These are phyloP conservation scores for Biscutella laevigata DNA, from an alignment of 441 rosid genomes.

Conservation along the genomic window DNA sequence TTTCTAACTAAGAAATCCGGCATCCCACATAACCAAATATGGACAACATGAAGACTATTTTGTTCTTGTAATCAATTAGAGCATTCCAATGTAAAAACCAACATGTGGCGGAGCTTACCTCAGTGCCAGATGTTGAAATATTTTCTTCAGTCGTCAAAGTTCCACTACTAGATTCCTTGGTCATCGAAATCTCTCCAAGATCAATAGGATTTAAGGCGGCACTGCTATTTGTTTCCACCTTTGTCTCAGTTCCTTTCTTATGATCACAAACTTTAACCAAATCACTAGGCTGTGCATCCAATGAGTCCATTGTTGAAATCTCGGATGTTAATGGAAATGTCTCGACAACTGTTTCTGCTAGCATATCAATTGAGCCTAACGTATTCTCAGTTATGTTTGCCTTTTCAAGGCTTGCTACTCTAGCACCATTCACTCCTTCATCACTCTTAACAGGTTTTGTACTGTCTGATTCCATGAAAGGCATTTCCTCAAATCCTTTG, in stretches of 20 bases:
- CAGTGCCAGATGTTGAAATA: conserved; percentile 19
- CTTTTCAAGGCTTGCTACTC: conserved; percentile 21
- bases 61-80: not conserved
- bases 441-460: conserved; percentile 21
- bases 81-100: not conserved
- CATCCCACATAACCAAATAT: not conserved
- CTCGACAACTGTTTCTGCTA: conserved; percentile 46
- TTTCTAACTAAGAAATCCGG: not conserved
- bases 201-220: conserved; percentile 8
- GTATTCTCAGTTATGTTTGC: conserved; percentile 24
- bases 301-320: conserved; percentile 15
- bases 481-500: not conserved
- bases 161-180: conserved; percentile 24
- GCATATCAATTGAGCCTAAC: conserved; percentile 25
- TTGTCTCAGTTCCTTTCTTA: conserved; percentile 23
- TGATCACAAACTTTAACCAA: conserved; percentile 19
- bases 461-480: not conserved
- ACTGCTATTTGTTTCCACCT: conserved; percentile 24
- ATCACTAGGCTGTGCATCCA: conserved; percentile 20
- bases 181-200: conserved; percentile 15
- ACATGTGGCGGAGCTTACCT: conserved; percentile 14
- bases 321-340: conserved; percentile 44
- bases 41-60: not conserved
- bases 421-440: conserved; percentile 8
- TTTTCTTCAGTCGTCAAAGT: conserved; percentile 19